Evolutionary conservation across 805 yeast species (phyloP).

Genomic region (Torulaspora gathmanii): DNA sequence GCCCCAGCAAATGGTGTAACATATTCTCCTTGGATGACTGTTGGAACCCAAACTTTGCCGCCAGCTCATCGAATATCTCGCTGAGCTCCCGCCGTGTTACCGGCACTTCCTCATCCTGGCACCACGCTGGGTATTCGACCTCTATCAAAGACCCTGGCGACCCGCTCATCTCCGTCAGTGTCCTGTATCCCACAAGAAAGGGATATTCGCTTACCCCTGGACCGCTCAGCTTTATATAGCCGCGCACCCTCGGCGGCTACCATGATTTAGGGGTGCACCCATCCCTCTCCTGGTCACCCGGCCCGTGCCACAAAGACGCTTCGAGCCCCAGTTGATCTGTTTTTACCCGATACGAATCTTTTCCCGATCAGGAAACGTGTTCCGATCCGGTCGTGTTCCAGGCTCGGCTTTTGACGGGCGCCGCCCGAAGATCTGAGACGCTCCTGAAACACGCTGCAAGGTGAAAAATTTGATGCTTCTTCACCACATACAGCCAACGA

Average conservation of each 20-base stretch:
- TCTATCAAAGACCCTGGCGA: constrained; percentile 22
- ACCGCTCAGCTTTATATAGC: neutral
- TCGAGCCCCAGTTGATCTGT: neutral
- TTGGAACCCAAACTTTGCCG: constrained; percentile 79
- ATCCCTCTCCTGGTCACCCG: neutral
- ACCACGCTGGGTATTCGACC: constrained; percentile 36
- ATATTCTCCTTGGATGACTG: constrained; percentile 70
- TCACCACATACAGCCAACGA: neutral
- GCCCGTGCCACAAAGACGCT: constrained; percentile 1
- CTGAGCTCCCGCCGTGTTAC: constrained; percentile 62
- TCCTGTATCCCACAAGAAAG: neutral
- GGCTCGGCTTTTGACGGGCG: neutral
- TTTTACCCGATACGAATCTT: neutral
- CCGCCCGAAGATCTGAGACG: neutral
- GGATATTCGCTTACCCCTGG: neutral
- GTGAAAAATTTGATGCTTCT: neutral
- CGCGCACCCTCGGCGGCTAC: constrained; percentile 3
- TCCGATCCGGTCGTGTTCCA: neutral
- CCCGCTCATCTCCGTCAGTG: constrained; percentile 2
- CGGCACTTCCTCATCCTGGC: constrained; percentile 55
- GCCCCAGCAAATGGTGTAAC: constrained; percentile 72
- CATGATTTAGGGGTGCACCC: neutral
- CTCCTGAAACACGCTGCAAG: neutral
- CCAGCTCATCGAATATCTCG: constrained; percentile 53
- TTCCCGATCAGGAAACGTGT: neutral